Evolutionary conservation across 768 basidiomycete species (phyloP).

Genomic region (Podaxis sp.): DNA sequence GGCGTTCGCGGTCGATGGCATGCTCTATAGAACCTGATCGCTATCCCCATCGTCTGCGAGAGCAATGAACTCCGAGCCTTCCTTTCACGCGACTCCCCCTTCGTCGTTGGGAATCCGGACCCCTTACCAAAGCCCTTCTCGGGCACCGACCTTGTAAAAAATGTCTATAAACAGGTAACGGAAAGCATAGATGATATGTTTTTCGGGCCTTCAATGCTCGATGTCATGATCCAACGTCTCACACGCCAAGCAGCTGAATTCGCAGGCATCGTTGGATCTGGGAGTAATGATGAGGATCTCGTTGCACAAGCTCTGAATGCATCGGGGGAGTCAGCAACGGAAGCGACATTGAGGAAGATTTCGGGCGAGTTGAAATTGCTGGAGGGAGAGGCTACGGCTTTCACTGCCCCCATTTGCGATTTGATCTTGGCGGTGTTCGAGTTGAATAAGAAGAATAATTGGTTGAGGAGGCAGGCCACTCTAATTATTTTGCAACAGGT

Average conservation of each 20-base stretch:
- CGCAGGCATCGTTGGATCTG: conserved; percentile 76
- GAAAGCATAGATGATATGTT: conserved; percentile 97
- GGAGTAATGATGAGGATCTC: conserved; percentile 78
- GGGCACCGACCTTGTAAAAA: conserved; percentile 75
- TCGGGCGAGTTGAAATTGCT: conserved; percentile 76
- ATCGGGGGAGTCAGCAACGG: conserved; percentile 58
- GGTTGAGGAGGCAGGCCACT: conserved; percentile 92
- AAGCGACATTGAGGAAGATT: conserved; percentile 68
- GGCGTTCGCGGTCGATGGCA: not conserved
- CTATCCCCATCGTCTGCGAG: conserved; percentile 72
- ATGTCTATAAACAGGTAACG: conserved; percentile 86
- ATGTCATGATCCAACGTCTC: conserved; percentile 89
- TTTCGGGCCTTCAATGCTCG: conserved; percentile 93
- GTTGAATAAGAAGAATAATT: conserved; percentile 93
- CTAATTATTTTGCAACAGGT: conserved; percentile 96
- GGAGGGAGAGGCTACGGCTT: conserved; percentile 84
- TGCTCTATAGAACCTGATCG: conserved; percentile 56
- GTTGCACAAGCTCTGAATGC: conserved; percentile 75
- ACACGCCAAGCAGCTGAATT: conserved; percentile 88
- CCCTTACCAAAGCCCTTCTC: conserved; percentile 51
- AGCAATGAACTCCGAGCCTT: conserved; percentile 80
- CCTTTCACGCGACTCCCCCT: conserved; percentile 84
- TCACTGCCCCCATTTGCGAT: conserved; percentile 93
- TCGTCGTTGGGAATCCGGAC: conserved; percentile 53
- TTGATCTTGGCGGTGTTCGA: conserved; percentile 91